Percentiles rank a stretch among this genome's conserved stretches.
Evolutionary conservation across 768 basidiomycete genomes (phyloP).

Genomic region (Scleroderma bovista): DNA sequence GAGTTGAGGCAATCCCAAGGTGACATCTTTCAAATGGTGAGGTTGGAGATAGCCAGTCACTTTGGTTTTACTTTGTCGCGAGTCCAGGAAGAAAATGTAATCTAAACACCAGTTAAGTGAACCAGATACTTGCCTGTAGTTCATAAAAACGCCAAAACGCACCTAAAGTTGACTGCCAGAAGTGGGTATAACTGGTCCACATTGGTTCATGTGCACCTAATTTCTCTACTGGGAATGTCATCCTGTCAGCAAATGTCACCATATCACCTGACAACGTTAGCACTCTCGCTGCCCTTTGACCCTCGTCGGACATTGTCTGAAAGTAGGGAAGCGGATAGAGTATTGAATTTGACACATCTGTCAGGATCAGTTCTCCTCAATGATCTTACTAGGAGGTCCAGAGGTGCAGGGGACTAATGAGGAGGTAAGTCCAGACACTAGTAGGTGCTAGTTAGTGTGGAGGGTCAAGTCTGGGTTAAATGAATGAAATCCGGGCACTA

Average conservation of each 20-base stretch:
- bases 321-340: no score
- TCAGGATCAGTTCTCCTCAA: no score
- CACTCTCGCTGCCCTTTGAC: conserved; percentile 24
- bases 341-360: no score
- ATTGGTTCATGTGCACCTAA: conserved; percentile 68
- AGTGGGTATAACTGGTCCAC: conserved; percentile 87
- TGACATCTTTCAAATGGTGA: conserved; percentile 52
- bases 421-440: no score
- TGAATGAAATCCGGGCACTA: no score
- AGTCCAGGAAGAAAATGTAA: conserved; percentile 79
- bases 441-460: no score
- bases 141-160: conserved; percentile 17
- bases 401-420: no score
- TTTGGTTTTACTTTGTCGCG: conserved; percentile 25
- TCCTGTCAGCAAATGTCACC: conserved; percentile 49
- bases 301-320: no score
- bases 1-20: conserved; percentile 71
- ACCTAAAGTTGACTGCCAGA: conserved; percentile 83
- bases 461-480: no score
- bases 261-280: conserved; percentile 11
- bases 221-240: conserved; percentile 32
- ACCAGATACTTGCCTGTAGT: background rate
- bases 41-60: conserved; percentile 58
- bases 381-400: no score
- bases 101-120: conserved; percentile 41